Percentiles rank a stretch among this genome's conserved stretches.
phyloP scores from a whole-genome alignment of 78 protist genomes.

The Chrysochromulina tobinii region DNA sequence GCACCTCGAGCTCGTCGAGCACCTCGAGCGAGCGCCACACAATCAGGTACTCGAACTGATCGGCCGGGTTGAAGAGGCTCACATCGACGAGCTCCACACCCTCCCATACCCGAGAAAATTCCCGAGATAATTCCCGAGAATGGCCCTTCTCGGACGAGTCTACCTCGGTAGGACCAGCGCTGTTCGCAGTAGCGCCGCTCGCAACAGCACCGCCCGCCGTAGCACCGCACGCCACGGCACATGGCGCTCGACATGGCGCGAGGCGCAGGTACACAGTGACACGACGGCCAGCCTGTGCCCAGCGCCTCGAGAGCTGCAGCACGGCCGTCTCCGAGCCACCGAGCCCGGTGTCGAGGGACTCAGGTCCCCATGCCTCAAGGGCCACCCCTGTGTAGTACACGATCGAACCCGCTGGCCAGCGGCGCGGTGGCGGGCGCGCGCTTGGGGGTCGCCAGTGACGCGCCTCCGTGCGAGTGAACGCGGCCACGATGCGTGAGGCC shows the following conservation, averaged over 20 bases:
- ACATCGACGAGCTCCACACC: background rate
- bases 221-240: background rate
- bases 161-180: no score
- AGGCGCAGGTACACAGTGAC: background rate
- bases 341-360: background rate
- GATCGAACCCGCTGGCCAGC: background rate
- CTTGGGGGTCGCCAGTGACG: background rate
- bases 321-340: conserved; percentile 15
- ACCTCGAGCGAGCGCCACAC: background rate
- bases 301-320: background rate
- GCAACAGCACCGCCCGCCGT: no score
- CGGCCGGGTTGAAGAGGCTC: background rate
- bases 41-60: background rate
- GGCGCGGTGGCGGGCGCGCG: background rate
- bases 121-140: no score
- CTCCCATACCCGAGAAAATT: background rate
- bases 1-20: background rate
- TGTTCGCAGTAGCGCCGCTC: no score
- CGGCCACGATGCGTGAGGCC: background rate
- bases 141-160: no score
- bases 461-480: background rate
- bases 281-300: background rate
- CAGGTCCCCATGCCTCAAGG: background rate
- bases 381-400: background rate
- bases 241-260: background rate